Conservation (phyloP, 2,329 filamentous ascomycete species). For the Byssochlamys sp. region DNA sequence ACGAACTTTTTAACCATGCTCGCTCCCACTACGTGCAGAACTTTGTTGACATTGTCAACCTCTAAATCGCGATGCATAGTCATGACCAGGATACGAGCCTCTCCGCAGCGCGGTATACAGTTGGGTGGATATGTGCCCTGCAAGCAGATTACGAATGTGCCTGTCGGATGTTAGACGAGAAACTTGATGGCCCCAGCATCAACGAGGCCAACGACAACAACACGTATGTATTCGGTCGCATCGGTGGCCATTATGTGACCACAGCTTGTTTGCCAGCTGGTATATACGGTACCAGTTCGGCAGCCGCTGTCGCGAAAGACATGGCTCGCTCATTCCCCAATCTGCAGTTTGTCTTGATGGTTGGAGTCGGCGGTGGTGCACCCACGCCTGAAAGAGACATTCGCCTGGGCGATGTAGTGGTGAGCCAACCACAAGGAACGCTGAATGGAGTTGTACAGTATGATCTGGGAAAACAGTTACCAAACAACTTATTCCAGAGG, state of each 20-base stretch:
- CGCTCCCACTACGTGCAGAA: no score
- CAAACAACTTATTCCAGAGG: slow-evolving; percentile 4
- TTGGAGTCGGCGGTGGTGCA: slow-evolving; percentile 18
- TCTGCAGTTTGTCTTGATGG: slow-evolving; percentile 10
- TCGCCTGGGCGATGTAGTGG: slow-evolving; percentile 21
- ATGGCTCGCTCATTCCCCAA: slow-evolving; percentile 2
- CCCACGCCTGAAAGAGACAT: slow-evolving; percentile 16
- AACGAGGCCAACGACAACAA: slow-evolving; percentile 8
- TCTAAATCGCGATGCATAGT: no score
- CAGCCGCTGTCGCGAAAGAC: not conserved
- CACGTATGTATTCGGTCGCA: slow-evolving; percentile 12
- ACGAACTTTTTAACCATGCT: no score
- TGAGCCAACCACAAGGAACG: slow-evolving; percentile 11
- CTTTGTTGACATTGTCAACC: no score
- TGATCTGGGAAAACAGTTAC: slow-evolving; percentile 12
- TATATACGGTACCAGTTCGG: not conserved
- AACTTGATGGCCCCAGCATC: not conserved
- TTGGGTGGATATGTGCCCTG: slow-evolving; percentile 9
- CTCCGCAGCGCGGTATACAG: not conserved
- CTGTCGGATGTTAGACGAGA: slow-evolving; percentile 4
- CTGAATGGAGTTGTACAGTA: slow-evolving; percentile 18
- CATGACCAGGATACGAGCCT: no score
- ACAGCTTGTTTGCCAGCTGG: slow-evolving; percentile 15
- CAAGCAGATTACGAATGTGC: slow-evolving; percentile 5
- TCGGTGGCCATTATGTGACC: slow-evolving; percentile 14